phyloP scores from a whole-genome alignment of 768 basidiomycete genomes.

The Amanita molliuscula region DNA sequence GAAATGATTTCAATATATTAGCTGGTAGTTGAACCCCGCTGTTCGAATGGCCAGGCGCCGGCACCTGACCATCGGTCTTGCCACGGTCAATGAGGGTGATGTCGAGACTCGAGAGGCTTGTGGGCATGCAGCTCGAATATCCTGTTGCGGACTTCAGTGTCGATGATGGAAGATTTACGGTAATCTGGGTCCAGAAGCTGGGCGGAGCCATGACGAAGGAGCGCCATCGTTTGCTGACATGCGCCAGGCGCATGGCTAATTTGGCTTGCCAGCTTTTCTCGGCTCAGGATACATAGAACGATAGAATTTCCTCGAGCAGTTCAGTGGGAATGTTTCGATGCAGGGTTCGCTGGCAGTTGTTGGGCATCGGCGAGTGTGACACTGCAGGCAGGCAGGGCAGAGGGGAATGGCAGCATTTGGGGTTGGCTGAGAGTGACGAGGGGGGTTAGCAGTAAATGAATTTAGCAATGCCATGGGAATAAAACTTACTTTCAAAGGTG shows the following conservation, averaged over 20 bases:
- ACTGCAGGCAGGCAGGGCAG: no score
- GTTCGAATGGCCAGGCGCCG: slow-evolving; percentile 3
- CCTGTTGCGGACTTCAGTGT: slow-evolving; percentile 1
- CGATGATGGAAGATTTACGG: slow-evolving; percentile 2
- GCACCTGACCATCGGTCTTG: not conserved
- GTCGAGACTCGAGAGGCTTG: slow-evolving; percentile 2
- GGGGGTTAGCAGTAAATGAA: no score
- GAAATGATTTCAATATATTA: slow-evolving; percentile 3
- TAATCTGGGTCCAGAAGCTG: slow-evolving; percentile 3
- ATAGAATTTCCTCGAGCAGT: slow-evolving; percentile 1
- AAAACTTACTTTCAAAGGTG: no score
- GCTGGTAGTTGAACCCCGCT: slow-evolving; percentile 1
- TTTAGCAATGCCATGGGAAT: no score
- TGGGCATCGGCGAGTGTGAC: no score
- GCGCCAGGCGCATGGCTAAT: slow-evolving; percentile 5
- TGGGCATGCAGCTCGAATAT: not conserved
- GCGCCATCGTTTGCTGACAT: slow-evolving; percentile 3
- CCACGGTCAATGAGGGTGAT: not conserved
- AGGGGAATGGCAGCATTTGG: no score
- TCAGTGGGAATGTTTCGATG: not conserved
- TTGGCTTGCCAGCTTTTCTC: not conserved
- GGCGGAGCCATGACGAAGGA: slow-evolving; percentile 1
- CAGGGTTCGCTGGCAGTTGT: not conserved
- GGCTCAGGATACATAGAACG: not conserved
- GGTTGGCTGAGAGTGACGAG: no score